Percentiles rank a stretch among this genome's conserved stretches.
These are phyloP conservation scores for Cornus controversa DNA, from an alignment of 148 eudicot species.

Conservation along the genomic window DNA sequence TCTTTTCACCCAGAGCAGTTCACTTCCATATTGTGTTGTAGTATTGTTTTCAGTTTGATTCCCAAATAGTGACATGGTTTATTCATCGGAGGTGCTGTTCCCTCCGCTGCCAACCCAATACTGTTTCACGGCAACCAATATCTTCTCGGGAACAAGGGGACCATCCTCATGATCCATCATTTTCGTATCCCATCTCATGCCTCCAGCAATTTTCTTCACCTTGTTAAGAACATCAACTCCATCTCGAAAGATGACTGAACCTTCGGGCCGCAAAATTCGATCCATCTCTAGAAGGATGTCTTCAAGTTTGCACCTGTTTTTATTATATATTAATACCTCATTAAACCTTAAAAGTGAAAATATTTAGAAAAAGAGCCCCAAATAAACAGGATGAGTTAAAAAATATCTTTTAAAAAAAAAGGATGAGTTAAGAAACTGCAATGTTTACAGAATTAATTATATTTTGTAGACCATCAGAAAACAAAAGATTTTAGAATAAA, in stretches of 20 bases:
- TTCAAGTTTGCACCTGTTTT: conserved; percentile 61
- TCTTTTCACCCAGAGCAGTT: neutral
- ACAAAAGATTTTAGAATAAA: too few relatives aligned
- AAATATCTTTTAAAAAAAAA: too few relatives aligned
- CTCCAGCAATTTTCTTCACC: conserved; percentile 60
- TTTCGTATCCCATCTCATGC: conserved; percentile 82
- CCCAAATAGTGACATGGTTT: neutral
- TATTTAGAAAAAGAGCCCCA: neutral
- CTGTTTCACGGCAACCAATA: conserved; percentile 58
- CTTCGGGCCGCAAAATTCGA: conserved; percentile 82
- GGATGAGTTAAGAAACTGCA: too few relatives aligned
- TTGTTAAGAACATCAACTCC: conserved; percentile 70
- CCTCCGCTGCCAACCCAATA: conserved; percentile 59
- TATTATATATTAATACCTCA: neutral
- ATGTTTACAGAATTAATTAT: too few relatives aligned
- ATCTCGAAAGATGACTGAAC: conserved; percentile 67
- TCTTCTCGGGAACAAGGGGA: conserved; percentile 76
- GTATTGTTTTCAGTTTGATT: neutral
- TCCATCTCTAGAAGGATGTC: conserved; percentile 84
- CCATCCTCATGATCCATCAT: conserved; percentile 89
- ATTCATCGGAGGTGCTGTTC: conserved; percentile 30
- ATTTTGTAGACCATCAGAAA: too few relatives aligned
- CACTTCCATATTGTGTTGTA: neutral
- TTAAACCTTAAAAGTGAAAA: neutral
- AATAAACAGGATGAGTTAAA: too few relatives aligned